Base-by-base conservation (phyloP, 2,329 filamentous ascomycete genomes). In the Graphilbum sp. region DNA sequence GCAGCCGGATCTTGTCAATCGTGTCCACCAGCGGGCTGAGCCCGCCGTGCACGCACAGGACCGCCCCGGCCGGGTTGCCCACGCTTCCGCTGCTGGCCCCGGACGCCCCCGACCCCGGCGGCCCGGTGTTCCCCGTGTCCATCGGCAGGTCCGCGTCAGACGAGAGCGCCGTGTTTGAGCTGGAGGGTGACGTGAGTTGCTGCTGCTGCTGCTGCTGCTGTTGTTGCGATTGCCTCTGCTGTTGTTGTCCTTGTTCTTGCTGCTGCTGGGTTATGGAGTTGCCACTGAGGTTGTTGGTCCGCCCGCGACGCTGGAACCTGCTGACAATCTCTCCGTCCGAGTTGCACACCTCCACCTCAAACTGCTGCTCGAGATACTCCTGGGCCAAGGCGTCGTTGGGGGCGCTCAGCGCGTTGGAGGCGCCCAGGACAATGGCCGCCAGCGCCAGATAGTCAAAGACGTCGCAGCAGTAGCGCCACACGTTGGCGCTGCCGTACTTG, bases 381-480 rank as follows among this genome's bases (percentile, higher is more conserved):
- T 64, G 59, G 13, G 56, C 56, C 9, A 59, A 63, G 16, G 60
- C 54, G 32, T 64, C 66, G 48, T 64, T 69, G 37, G 66, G 46
- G 12, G 48, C 45, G 17, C 67, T 57, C 47, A 81, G 56, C 46
- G 68, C 57, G 66, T 79, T 62, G 58, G 82, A 66, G 62, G 90
- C 86, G 46, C 90, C 90, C n/a, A 94, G 72, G 7, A 90, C 83
- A 46, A 94, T 76, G 34, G 30, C 87, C 37, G 84, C 86, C 5
- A 95, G 72, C 5, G 87, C 85, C 18, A 98, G 75, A 57, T 95
- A 96, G 61, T 98, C 88, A 54, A 98, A 98, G 4, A 96, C 82
- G 51, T 98, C 90, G 60, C 87, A 95, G 63, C 87, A 98, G 54
- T 95, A 88, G 39, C 84, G 72, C 88, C 88, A 96, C 1, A 96